Percentiles rank a stretch among this genome's conserved stretches.
These are phyloP conservation scores for Marasmius oreades DNA, from an alignment of 1,284 basidiomycete genomes.

Conservation along the genomic window DNA sequence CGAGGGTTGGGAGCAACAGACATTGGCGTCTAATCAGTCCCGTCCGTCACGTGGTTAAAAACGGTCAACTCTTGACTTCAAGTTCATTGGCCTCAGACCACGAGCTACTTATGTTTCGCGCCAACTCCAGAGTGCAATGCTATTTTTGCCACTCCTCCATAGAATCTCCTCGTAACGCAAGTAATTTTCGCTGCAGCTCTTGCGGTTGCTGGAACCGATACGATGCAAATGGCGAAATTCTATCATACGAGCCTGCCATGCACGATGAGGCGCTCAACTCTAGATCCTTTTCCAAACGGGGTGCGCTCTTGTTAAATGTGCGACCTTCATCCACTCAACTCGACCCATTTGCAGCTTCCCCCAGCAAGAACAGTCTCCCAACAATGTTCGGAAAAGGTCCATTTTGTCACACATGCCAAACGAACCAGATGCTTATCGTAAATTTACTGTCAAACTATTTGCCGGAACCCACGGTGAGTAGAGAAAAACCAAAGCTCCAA, in stretches of 20 bases:
- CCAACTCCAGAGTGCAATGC: conserved; percentile 41
- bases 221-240: conserved; percentile 66
- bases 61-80: not conserved
- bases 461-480: conserved; percentile 58
- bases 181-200: conserved; percentile 60
- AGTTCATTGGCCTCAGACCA: not conserved
- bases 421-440: conserved; percentile 85
- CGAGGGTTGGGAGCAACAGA: conserved; percentile 42
- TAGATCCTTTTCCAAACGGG: conserved; percentile 71
- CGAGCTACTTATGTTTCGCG: conserved; percentile 23
- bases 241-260: conserved; percentile 87
- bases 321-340: not conserved
- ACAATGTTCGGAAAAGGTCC: conserved; percentile 52
- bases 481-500: not conserved
- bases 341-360: conserved; percentile 45
- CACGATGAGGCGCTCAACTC: conserved; percentile 71
- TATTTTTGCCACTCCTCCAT: conserved; percentile 63
- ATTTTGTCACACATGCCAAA: conserved; percentile 85
- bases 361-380: conserved; percentile 63
- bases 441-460: conserved; percentile 88
- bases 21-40: conserved; percentile 27
- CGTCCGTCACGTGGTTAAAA: not conserved
- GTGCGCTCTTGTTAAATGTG: conserved; percentile 36
- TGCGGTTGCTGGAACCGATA: conserved; percentile 74
- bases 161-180: conserved; percentile 41